A percentile compares a stretch with the other conserved stretches of the same genome.
phyloP scores from a whole-genome alignment of 352 stramenopile genomes.

The Phytophthora sansomeana region DNA sequence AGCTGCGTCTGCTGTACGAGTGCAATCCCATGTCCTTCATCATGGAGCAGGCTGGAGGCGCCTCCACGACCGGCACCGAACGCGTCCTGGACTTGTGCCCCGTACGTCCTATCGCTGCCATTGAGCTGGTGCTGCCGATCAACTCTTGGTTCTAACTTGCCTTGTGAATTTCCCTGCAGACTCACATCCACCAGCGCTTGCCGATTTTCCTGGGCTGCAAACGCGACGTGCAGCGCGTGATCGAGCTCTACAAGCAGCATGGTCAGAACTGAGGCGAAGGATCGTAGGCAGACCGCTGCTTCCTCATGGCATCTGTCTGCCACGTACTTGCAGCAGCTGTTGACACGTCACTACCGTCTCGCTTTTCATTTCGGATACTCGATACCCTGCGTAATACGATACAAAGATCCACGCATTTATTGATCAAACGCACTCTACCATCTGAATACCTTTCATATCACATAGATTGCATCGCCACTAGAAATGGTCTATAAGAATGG shows the following conservation, averaged over 20 bases:
- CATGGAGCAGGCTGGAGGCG: constrained; percentile 96
- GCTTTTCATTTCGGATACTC: background rate
- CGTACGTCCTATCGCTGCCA: constrained; percentile 39
- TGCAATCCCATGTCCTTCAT: constrained; percentile 99
- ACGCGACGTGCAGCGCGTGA: constrained; percentile 81
- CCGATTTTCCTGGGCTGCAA: constrained; percentile 97
- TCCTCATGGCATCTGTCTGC: constrained; percentile 8
- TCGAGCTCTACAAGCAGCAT: constrained; percentile 74
- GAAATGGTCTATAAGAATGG: background rate
- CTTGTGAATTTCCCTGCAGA: constrained; percentile 39
- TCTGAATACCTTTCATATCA: background rate
- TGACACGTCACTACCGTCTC: background rate
- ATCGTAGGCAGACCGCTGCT: background rate
- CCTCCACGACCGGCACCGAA: constrained; percentile 94
- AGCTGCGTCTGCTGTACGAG: constrained; percentile 98
- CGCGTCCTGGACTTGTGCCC: constrained; percentile 95
- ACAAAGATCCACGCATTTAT: too few relatives aligned
- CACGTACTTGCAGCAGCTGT: constrained; percentile 30
- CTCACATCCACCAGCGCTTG: constrained; percentile 96
- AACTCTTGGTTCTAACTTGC: constrained; percentile 5
- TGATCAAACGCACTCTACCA: too few relatives aligned
- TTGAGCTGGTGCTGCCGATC: constrained; percentile 17
- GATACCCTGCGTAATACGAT: too few relatives aligned
- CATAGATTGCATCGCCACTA: background rate
- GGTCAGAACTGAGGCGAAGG: constrained; percentile 24